Evolutionary conservation across 306 rosid species (phyloP), one percentile per base, ranked within the genome.

Genomic region (Malus sylvestris): DNA sequence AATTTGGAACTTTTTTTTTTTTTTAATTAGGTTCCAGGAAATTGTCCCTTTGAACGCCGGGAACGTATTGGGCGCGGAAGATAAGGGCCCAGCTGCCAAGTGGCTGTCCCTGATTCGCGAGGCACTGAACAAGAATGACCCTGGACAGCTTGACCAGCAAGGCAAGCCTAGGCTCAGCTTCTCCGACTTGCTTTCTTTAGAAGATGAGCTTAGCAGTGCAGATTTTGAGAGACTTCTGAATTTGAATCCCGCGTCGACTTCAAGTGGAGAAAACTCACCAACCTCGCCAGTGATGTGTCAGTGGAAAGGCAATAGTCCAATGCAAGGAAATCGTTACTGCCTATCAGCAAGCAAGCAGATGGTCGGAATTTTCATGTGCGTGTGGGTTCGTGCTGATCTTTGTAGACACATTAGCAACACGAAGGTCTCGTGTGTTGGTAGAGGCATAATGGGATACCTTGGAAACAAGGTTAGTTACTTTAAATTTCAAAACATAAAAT

Each of bases 361-460:
- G 99, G 99, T 95, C 15, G 99, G 99, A 30, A 81, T 95, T 3
- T 95, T 92, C 84, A 74, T 89, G 78, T 89, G 93, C 29, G 93
- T 92, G 63, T 95, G 97, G 97, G 81, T 92, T 29, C 83, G 90
- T 2, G 71, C 78, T 0, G 89, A 91, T 70, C 90, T 87, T 72
- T 80, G 38, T 78, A 38, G 71, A 27, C 83, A 86, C 71, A 63
- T 92, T 23, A 79, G 61, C 73, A 76, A 88, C 76, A 55, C 86
- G 69, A 90, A 87, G 67, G 88, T 92, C 45, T 95, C 97, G 0
- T 86, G 89, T 19, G 92, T 95, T 42, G 99, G 96, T 35, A 85
- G 89, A 57, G 99, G 99, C 81, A 85, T 95, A 35, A 88, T 95
- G 99, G 99, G 99, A 51, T 92, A 88, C 67, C 96, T 95, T 7